Evolutionary conservation across 228 moss, liverwort and hornwort genomes (phyloP).

Genomic region (Sphagnum magellanicum): DNA sequence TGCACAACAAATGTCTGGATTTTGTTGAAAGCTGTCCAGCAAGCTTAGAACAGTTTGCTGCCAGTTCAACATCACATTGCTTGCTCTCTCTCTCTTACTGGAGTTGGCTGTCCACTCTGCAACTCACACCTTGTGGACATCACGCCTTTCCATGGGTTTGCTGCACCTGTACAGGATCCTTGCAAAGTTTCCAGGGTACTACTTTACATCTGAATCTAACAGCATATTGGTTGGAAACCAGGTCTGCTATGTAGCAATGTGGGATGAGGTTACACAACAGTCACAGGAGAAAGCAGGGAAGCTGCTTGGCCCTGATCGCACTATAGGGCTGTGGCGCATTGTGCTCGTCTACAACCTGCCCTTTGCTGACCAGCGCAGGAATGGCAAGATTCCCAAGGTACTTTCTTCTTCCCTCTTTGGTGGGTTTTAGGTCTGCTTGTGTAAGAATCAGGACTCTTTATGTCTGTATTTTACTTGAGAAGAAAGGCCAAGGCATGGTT

Average conservation of each 20-base stretch:
- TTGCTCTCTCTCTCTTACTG: not conserved
- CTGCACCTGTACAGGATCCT: not conserved
- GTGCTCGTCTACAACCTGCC: conserved; percentile 84
- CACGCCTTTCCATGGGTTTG: not conserved
- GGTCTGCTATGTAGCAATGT: conserved; percentile 94
- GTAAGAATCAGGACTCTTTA: no score
- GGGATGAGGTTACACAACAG: conserved; percentile 80
- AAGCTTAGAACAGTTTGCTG: not conserved
- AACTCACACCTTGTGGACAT: not conserved
- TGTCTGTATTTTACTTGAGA: no score
- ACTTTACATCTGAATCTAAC: not conserved
- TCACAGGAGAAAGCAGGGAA: conserved; percentile 57
- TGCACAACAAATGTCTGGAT: no score
- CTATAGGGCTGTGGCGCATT: conserved; percentile 77
- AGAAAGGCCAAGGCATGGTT: no score
- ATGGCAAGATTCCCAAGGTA: conserved; percentile 94
- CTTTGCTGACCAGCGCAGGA: conserved; percentile 83
- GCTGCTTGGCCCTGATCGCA: conserved; percentile 34
- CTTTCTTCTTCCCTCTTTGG: no score
- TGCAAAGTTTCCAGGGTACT: not conserved
- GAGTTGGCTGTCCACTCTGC: not conserved
- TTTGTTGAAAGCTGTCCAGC: not conserved
- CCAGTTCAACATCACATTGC: not conserved
- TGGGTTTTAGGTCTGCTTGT: no score
- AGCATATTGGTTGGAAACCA: conserved; percentile 6